Percentiles rank a stretch among this genome's conserved stretches.
phyloP scores from a whole-genome alignment of 1,284 basidiomycete species.

The Amylostereum areolatum region DNA sequence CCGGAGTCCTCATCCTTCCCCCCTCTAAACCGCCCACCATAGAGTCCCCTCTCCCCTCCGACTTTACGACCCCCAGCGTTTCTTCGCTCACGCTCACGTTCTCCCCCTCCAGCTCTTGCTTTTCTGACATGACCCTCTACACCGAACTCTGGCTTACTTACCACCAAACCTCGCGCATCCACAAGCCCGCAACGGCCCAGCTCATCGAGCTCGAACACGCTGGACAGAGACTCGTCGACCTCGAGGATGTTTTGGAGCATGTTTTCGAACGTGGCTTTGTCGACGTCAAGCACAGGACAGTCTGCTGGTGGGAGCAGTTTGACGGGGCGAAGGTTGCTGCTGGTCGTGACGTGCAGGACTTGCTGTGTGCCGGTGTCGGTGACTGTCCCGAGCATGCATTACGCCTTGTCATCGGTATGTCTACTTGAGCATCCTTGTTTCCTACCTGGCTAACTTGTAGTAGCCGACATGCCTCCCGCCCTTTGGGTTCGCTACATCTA shows the following conservation, averaged over 20 bases:
- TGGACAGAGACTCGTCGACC: constrained; percentile 30
- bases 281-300: constrained; percentile 33
- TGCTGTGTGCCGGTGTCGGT: constrained; percentile 33
- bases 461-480: constrained; percentile 32
- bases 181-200: constrained; percentile 35
- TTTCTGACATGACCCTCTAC: constrained; percentile 17
- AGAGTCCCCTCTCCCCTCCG: background rate
- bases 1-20: too few species aligned
- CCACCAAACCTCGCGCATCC: constrained; percentile 35
- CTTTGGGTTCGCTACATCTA: constrained; percentile 41
- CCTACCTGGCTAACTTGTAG: background rate
- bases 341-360: constrained; percentile 29
- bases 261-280: constrained; percentile 40
- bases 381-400: constrained; percentile 35
- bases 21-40: background rate
- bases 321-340: constrained; percentile 30
- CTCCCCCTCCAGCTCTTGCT: background rate
- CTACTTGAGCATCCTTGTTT: constrained; percentile 19
- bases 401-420: constrained; percentile 35
- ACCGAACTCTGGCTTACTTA: constrained; percentile 43
- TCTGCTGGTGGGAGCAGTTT: constrained; percentile 37
- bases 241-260: constrained; percentile 44
- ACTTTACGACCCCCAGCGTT: background rate
- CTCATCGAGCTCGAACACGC: constrained; percentile 39
- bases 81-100: background rate